phyloP scores from a whole-genome alignment of 2,329 filamentous ascomycete species.

The Diaporthe eres region DNA sequence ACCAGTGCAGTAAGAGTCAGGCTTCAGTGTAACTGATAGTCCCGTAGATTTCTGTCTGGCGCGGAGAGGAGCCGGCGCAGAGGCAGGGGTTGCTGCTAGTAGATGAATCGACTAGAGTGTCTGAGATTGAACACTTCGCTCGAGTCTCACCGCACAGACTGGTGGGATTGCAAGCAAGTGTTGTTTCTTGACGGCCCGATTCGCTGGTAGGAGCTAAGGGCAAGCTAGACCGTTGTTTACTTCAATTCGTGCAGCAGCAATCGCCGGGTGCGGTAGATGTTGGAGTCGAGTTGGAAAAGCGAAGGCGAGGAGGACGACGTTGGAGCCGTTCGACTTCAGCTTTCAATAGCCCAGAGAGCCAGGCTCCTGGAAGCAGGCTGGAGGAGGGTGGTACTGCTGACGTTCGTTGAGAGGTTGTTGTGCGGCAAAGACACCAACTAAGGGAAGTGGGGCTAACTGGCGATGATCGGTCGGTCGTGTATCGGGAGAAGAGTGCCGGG shows the following conservation, averaged over 20 bases:
- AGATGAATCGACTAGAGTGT: constrained; percentile 36
- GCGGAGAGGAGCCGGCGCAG: constrained; percentile 7
- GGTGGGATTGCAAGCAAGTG: constrained; percentile 3
- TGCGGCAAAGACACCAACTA: constrained; percentile 15
- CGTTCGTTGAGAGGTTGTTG: constrained; percentile 12
- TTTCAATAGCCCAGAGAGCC: background rate
- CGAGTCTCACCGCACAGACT: constrained; percentile 30
- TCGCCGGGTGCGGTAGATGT: constrained; percentile 2
- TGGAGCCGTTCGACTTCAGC: constrained; percentile 18
- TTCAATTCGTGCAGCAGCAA: background rate
- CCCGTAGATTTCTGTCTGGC: constrained; percentile 20
- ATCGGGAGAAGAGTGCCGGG: constrained; percentile 5
- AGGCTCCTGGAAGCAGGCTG: constrained; percentile 16
- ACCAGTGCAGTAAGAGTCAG: constrained; percentile 8
- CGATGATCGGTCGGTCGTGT: constrained; percentile 27
- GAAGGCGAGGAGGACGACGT: background rate
- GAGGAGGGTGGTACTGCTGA: constrained; percentile 30
- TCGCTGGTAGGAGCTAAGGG: constrained; percentile 12
- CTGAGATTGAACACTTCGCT: constrained; percentile 31
- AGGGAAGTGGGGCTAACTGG: constrained; percentile 16
- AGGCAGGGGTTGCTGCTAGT: constrained; percentile 5
- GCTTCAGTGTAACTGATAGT: constrained; percentile 8
- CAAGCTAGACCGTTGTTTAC: constrained; percentile 3
- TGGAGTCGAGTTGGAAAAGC: background rate
- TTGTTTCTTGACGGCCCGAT: constrained; percentile 11